Conservation (phyloP, 148 eudicot species). For the Beta vulgaris region DNA sequence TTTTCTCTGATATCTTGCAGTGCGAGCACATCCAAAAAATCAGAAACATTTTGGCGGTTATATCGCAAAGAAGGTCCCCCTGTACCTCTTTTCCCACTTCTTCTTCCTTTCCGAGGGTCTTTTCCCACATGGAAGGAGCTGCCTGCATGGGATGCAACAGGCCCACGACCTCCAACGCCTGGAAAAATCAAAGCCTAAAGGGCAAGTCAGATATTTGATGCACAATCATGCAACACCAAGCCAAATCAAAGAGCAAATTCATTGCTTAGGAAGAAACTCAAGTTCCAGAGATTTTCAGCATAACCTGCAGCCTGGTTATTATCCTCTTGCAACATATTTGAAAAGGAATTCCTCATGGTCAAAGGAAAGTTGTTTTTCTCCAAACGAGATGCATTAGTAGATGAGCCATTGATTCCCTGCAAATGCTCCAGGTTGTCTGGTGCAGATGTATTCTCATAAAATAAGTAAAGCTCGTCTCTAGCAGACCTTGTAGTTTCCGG, state of each 20-base stretch:
- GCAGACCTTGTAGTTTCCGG: constrained; percentile 24
- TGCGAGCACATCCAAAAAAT: constrained; percentile 23
- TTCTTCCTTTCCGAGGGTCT: constrained; percentile 32
- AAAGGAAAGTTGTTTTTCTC: constrained; percentile 28
- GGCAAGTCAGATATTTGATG: constrained; percentile 16
- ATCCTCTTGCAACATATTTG: constrained; percentile 27
- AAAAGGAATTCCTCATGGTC: constrained; percentile 23
- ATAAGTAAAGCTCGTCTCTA: constrained; percentile 56
- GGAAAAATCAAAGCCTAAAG: constrained; percentile 21
- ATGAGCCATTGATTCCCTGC: constrained; percentile 29
- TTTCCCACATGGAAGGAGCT: constrained; percentile 31
- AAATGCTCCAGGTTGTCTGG: constrained; percentile 25
- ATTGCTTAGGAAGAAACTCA: constrained; percentile 14
- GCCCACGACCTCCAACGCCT: constrained; percentile 39
- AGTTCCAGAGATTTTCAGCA: constrained; percentile 19
- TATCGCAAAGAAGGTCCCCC: constrained; percentile 24
- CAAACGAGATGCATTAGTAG: constrained; percentile 31
- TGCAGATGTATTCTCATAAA: constrained; percentile 39
- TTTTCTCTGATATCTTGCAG: constrained; percentile 26
- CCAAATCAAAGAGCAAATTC: constrained; percentile 5
- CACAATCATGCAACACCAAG: not conserved
- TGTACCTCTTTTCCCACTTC: constrained; percentile 33
- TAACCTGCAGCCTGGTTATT: constrained; percentile 47
- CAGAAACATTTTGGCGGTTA: constrained; percentile 27
- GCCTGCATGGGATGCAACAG: constrained; percentile 33